Base-by-base conservation (phyloP, 495 filamentous ascomycete genomes). In the Lentithecium fluviatile region DNA sequence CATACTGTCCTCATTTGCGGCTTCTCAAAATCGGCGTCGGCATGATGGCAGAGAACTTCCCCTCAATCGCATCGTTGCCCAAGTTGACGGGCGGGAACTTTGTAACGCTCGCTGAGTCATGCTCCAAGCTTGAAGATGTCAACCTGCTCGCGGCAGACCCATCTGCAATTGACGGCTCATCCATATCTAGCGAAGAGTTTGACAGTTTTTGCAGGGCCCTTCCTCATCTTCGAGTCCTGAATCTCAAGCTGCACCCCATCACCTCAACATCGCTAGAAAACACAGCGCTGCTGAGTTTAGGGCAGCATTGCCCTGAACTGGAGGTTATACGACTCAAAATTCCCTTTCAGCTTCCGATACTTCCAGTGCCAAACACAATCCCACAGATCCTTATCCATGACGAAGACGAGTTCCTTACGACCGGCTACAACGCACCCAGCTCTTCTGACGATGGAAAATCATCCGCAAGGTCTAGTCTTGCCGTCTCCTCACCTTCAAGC, bases 251-350 rank as follows among this genome's bases (percentile, higher is more conserved):
- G 6, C 49, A 60, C 25, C 64, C 64, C 2, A 45, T 24, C 1
- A 67, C 59, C 0, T 26, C 51, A 12, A 11, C 26, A 2, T 10
- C 29, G 17, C 51, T 67, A 2, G 23, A 46, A 15, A n/a, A 32
- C 1, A 47, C 54, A 2, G 55, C 59, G 10, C 40, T 67, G 1
- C 55, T 49, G 36, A 67, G 64, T 36, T 48, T 67, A 42, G 64
- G 58, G 4, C 24, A 38, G 13, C 40, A 67, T 32, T 67, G 58
- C 17, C 24, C 19, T 6, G 34, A 54, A 29, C 58, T 67, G 5
- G 64, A 67, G 20, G 24, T 67, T 21, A 13, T 67, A 12, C 61
- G 61, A 13, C 43, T 64, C 1, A 64, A 64, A 37, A 4, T 64
- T 3, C 32, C 61, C 7, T 53, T 46, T 36, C 37, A 54, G n/a